A percentile compares a stretch with the other conserved stretches of the same genome.
These are phyloP conservation scores for Mollisiaceae sp. DNA, from an alignment of 2,329 filamentous ascomycete genomes.

Conservation along the genomic window DNA sequence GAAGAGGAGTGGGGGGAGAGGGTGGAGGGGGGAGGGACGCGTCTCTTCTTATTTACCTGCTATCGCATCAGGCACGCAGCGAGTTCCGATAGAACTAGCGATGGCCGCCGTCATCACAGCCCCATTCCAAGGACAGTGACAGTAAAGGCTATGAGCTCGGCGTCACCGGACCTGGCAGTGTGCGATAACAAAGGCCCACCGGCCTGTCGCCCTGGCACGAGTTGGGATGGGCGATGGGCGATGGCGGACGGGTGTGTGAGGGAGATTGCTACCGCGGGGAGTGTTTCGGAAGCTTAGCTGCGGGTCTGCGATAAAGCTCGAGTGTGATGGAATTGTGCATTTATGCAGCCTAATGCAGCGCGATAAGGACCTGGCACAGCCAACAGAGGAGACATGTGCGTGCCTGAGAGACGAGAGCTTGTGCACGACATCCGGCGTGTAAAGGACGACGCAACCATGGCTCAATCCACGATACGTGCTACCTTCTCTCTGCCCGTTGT, in stretches of 20 bases:
- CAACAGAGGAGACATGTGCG: slow-evolving; percentile 5
- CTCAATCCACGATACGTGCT: neutral
- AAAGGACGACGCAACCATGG: neutral
- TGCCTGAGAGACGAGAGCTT: neutral
- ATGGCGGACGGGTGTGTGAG: neutral
- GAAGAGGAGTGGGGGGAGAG: slow-evolving; percentile 15
- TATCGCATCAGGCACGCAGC: slow-evolving; percentile 11
- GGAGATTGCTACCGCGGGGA: slow-evolving; percentile 3
- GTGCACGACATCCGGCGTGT: neutral
- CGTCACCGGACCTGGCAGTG: slow-evolving; percentile 17
- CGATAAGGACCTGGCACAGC: slow-evolving; percentile 2
- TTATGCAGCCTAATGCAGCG: neutral
- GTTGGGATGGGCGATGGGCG: neutral
- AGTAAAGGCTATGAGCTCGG: slow-evolving; percentile 19
- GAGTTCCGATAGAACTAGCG: slow-evolving; percentile 1
- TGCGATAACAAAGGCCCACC: slow-evolving; percentile 7
- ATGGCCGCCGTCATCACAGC: slow-evolving; percentile 11
- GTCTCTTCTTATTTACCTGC: slow-evolving; percentile 20
- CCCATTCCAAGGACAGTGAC: slow-evolving; percentile 9
- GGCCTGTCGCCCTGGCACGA: slow-evolving; percentile 14
- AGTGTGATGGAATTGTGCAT: slow-evolving; percentile 5
- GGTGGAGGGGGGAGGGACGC: slow-evolving; percentile 10
- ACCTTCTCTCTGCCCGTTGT: neutral
- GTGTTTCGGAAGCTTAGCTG: slow-evolving; percentile 5
- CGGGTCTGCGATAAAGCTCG: neutral